A percentile compares a stretch with the other conserved stretches of the same genome.
Conservation (phyloP, 1,284 basidiomycete genomes). For the Heterobasidion parviporum region DNA sequence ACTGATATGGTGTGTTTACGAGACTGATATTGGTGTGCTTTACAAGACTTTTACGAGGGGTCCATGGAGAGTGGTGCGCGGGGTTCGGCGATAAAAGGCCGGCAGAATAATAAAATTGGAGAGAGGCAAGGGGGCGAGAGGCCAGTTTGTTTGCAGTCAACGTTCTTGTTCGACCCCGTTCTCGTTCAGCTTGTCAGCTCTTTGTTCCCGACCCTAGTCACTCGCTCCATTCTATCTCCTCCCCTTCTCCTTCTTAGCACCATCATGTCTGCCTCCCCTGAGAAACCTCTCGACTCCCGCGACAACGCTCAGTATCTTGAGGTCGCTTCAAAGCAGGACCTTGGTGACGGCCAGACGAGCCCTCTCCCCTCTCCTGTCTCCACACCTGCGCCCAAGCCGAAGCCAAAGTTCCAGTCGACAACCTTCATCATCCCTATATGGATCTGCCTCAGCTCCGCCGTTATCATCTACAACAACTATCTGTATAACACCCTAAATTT, state of each 20-base stretch:
- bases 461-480: slow-evolving; percentile 98
- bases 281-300: slow-evolving; percentile 14
- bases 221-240: not conserved
- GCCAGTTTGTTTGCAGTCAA: not conserved
- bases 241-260: not conserved
- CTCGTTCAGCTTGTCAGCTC: not conserved
- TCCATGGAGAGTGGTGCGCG: too few species aligned
- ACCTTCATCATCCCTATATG: slow-evolving; percentile 76
- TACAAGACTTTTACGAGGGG: too few species aligned
- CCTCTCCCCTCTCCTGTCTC: slow-evolving; percentile 47
- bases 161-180: not conserved
- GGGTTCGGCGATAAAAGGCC: too few species aligned
- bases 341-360: slow-evolving; percentile 16
- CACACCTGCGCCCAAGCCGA: slow-evolving; percentile 30
- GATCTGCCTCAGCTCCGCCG: slow-evolving; percentile 85
- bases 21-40: too few species aligned
- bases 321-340: slow-evolving; percentile 16
- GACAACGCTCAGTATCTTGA: slow-evolving; percentile 20
- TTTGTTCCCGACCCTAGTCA: slow-evolving; percentile 2
- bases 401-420: slow-evolving; percentile 44
- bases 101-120: too few species aligned
- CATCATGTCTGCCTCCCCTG: slow-evolving; percentile 1
- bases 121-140: too few species aligned
- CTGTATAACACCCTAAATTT: slow-evolving; percentile 81
- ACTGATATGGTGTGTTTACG: too few species aligned